These are phyloP conservation scores for Cystobasidium tubakii DNA, from an alignment of 768 basidiomycete species.

Conservation along the genomic window DNA sequence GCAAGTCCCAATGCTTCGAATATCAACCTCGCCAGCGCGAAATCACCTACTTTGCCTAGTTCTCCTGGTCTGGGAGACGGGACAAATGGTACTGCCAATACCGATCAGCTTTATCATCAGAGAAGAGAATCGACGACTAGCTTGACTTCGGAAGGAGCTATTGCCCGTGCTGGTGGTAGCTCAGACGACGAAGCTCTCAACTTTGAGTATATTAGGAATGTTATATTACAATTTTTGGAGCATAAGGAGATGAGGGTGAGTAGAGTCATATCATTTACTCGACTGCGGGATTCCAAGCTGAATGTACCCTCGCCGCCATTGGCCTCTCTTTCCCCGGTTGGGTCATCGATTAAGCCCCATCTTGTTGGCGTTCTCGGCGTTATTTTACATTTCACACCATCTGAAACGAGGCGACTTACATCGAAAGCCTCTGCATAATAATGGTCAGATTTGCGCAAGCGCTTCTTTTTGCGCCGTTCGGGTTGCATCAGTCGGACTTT, in stretches of 20 bases:
- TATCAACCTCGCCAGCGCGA: neutral
- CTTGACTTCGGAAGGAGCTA: constrained; percentile 42
- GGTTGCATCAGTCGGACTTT: too few relatives aligned
- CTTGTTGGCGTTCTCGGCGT: constrained; percentile 85
- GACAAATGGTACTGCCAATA: neutral
- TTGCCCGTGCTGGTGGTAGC: neutral
- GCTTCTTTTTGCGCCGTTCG: too few relatives aligned
- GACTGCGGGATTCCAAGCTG: too few relatives aligned
- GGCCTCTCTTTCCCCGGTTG: neutral
- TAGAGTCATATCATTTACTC: too few relatives aligned
- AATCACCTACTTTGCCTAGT: constrained; percentile 7
- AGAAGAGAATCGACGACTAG: constrained; percentile 32
- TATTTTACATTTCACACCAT: constrained; percentile 87
- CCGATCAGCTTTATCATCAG: neutral
- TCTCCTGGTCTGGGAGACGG: neutral
- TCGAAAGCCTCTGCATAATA: constrained; percentile 58
- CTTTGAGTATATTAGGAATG: constrained; percentile 89
- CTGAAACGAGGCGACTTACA: constrained; percentile 80
- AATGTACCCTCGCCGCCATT: too few relatives aligned
- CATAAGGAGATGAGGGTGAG: constrained; percentile 96
- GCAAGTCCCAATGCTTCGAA: neutral
- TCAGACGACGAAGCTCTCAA: constrained; percentile 85
- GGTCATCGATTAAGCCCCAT: too few relatives aligned
- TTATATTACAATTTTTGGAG: constrained; percentile 93
- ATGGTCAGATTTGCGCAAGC: too few relatives aligned